Evolutionary conservation across 306 rosid species (phyloP), one percentile per base, ranked within the genome.

Genomic region (Begonia loranthoides): DNA sequence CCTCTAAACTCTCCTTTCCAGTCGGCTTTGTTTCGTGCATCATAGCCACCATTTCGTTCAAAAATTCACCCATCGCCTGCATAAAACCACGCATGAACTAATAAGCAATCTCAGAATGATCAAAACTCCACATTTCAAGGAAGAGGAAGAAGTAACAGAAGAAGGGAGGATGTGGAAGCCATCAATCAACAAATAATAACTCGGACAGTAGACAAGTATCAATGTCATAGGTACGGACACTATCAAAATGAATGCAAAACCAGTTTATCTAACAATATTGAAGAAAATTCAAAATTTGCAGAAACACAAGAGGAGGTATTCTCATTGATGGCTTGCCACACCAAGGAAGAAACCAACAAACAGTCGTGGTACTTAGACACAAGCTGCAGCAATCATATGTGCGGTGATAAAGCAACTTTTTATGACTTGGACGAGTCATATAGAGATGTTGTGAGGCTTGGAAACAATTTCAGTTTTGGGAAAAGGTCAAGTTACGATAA

Each of bases 1-100:
- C 82, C 72, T 92, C 94, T 49, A 92, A 86, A 47, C 73, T 92
- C 64, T 92, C 96, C 57, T 62, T 78, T 56, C 84, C 86, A 49
- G 65, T 82, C 24, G 95, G 67, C 58, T 74, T 76, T 7, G 88
- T 76, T 62, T 86, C 87, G 65, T 65, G 76, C 95, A 90, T 90
- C 94, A 90, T 86, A 24, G 82, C 64, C 16, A 74, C 81, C 99
- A 90, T 90, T 68, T 90, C 99, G 38, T 59, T 70, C 79, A 90
- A 61, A 59, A 90, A 86, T 47, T 86, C 99, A 49, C 88, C 88
- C 95, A 90, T 86, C 10, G 79, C 99, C 99, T 90, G 88, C 78
- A 73, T 39, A 50, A 22, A 57, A 28, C 3, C 36, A 28, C 7
- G 8, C 36, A 44, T 8, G 65, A 50, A 55, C 16, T 57, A 45